Conservation (phyloP, 2,329 filamentous ascomycete genomes). For the Aureobasidium namibiae region DNA sequence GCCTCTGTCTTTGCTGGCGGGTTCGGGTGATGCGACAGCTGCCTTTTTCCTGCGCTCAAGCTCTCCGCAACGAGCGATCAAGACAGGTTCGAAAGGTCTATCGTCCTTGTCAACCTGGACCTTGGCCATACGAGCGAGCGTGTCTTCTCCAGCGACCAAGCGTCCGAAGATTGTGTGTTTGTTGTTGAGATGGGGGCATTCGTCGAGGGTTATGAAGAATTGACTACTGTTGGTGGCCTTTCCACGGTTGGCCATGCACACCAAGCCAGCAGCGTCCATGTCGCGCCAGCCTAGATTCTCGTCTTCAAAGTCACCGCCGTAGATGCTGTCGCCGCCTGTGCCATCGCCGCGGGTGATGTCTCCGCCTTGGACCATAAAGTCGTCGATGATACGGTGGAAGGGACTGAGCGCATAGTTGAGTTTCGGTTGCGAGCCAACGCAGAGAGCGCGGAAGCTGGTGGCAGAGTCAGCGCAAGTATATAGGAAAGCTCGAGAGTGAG, state of each 20-base stretch:
- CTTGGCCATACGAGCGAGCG: conserved; percentile 27
- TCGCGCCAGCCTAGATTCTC: conserved; percentile 35
- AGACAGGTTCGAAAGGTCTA: conserved; percentile 27
- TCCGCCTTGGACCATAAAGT: conserved; percentile 38
- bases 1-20: conserved; percentile 11
- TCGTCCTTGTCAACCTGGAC: conserved; percentile 31
- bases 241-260: conserved; percentile 35
- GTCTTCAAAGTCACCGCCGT: conserved; percentile 33
- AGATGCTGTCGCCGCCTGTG: conserved; percentile 33
- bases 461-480: conserved; percentile 12
- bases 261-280: conserved; percentile 31
- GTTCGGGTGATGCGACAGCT: neutral
- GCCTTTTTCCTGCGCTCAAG: conserved; percentile 27
- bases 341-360: conserved; percentile 35
- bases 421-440: conserved; percentile 31
- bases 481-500: conserved; percentile 13
- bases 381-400: conserved; percentile 35
- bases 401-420: conserved; percentile 30
- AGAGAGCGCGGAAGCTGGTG: conserved; percentile 36
- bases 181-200: conserved; percentile 31
- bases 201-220: conserved; percentile 36
- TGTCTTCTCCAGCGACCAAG: conserved; percentile 29
- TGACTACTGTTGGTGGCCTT: conserved; percentile 35
- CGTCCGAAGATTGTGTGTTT: conserved; percentile 36
- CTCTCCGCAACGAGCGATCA: conserved; percentile 32